These are phyloP conservation scores for Diversispora eburnea DNA, from an alignment of 192 early-diverging fungal species.

Conservation along the genomic window DNA sequence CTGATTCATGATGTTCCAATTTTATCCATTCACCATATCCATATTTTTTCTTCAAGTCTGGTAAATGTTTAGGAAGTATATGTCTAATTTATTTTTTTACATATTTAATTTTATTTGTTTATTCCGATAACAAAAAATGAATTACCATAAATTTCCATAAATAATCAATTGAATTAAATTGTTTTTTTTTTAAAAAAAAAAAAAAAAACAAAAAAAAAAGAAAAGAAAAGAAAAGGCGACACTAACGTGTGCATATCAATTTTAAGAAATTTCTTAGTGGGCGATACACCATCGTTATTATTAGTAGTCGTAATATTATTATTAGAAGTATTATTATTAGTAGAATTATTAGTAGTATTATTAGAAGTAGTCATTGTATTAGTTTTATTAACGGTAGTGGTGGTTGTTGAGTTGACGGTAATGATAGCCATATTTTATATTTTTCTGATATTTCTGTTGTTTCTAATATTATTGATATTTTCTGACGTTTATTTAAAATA, in stretches of 20 bases:
- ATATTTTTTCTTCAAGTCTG: slow-evolving; percentile 59
- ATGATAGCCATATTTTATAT: too few species aligned
- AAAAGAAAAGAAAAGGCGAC: not conserved
- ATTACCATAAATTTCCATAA: not conserved
- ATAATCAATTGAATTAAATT: not conserved
- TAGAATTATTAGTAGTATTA: too few species aligned
- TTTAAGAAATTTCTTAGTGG: slow-evolving; percentile 8
- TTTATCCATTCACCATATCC: slow-evolving; percentile 53
- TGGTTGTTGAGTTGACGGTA: too few species aligned
- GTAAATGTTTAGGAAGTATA: slow-evolving; percentile 60
- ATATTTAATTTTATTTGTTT: too few species aligned
- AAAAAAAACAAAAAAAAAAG: not conserved
- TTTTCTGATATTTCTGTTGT: too few species aligned
- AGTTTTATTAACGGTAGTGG: too few species aligned
- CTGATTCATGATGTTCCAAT: slow-evolving; percentile 40
- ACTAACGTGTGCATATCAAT: slow-evolving; percentile 21
- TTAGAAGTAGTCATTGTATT: too few species aligned
- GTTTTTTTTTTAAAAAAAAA: too few species aligned
- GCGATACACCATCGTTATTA: not conserved
- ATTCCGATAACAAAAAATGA: not conserved
- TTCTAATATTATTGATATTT: too few species aligned
- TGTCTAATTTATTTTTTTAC: slow-evolving; percentile 36
- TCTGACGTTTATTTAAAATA: too few species aligned
- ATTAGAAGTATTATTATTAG: too few species aligned
- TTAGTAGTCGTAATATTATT: too few species aligned